Percentiles rank a stretch among this genome's conserved stretches.
Conservation (phyloP, 345 rosid genomes). For the Salix exigua region DNA sequence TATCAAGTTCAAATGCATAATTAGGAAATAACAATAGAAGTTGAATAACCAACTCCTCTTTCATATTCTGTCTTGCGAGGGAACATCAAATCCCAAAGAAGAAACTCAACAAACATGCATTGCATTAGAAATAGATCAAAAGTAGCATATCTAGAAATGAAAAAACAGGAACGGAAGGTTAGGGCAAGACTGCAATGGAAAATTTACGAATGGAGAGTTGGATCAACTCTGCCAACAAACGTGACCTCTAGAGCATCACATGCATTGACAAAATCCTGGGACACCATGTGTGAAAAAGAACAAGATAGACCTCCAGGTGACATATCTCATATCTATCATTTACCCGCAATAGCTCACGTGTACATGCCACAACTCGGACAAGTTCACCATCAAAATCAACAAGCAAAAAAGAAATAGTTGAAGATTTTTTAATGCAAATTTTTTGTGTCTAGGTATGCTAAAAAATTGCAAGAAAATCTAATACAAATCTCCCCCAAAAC, state of each 20-base stretch:
- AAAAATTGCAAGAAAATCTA: too few species aligned
- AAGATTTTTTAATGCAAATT: too few species aligned
- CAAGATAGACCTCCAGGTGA: not conserved
- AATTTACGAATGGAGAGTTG: not conserved
- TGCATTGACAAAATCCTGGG: not conserved
- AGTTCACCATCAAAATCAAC: too few species aligned
- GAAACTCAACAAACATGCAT: not conserved
- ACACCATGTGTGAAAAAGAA: not conserved
- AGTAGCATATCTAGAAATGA: too few species aligned
- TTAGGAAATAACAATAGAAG: too few species aligned
- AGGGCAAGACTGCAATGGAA: not conserved
- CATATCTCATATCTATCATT: not conserved
- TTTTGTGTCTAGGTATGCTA: too few species aligned
- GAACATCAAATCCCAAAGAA: not conserved
- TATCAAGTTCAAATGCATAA: too few species aligned
- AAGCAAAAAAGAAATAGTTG: too few species aligned
- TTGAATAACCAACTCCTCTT: not conserved
- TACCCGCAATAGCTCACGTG: too few species aligned
- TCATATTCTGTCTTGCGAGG: not conserved
- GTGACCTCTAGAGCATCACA: not conserved
- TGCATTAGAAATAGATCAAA: not conserved
- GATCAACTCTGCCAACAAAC: not conserved
- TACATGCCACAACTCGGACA: too few species aligned
- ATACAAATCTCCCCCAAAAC: too few species aligned
- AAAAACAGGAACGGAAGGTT: not conserved